A percentile compares a stretch with the other conserved stretches of the same genome.
Evolutionary conservation across 345 rosid genomes (phyloP).

Genomic region (Psidium friedrichsthalianum): DNA sequence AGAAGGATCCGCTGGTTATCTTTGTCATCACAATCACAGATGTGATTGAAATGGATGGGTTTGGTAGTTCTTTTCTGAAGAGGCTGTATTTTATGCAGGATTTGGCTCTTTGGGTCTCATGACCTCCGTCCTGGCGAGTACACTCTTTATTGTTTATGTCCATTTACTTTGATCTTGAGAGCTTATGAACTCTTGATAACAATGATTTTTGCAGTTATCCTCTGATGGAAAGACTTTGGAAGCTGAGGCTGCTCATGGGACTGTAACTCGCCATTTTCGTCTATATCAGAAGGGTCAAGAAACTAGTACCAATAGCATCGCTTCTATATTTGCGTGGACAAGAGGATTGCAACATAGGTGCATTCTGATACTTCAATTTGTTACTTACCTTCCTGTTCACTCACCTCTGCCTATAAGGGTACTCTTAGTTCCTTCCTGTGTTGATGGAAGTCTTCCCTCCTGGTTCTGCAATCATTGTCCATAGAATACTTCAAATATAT

Average conservation of each 20-base stretch:
- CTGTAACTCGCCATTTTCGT: slow-evolving; percentile 92
- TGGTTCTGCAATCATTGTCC: background rate
- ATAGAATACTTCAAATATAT: background rate
- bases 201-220: slow-evolving; percentile 44
- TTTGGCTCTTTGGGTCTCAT: slow-evolving; percentile 97
- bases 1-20: background rate
- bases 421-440: background rate
- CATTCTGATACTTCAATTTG: background rate
- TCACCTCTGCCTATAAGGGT: background rate
- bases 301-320: slow-evolving; percentile 96
- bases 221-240: slow-evolving; percentile 92
- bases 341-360: slow-evolving; percentile 92
- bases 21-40: background rate
- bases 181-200: background rate
- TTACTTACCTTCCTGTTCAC: background rate
- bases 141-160: background rate
- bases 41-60: background rate
- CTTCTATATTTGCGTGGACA: slow-evolving; percentile 97
- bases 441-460: background rate
- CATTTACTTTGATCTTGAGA: background rate
- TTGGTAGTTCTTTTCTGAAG: background rate
- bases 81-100: slow-evolving; percentile 35
- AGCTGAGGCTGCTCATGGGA: slow-evolving; percentile 99
- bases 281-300: slow-evolving; percentile 88
- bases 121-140: slow-evolving; percentile 88